These are phyloP conservation scores for Tylopilus rubrobrunneus DNA, from an alignment of 768 basidiomycete species.

Conservation along the genomic window DNA sequence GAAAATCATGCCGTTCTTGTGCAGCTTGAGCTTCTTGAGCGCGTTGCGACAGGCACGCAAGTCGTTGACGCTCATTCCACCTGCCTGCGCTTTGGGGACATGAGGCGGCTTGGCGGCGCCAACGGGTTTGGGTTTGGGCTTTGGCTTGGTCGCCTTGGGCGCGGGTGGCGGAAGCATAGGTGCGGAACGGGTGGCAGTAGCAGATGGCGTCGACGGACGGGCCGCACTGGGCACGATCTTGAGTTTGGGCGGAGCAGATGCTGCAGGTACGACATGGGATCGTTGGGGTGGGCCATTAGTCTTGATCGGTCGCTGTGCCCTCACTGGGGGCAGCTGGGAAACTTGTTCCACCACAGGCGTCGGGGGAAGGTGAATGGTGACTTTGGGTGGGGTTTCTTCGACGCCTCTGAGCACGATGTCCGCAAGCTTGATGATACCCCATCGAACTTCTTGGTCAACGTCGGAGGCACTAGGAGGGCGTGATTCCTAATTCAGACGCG, in stretches of 20 bases:
- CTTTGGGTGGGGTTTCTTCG: constrained; percentile 81
- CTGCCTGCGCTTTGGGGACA: constrained; percentile 65
- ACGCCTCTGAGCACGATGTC: constrained; percentile 82
- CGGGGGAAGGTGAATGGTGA: constrained; percentile 75
- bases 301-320: constrained; percentile 38
- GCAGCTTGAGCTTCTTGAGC: constrained; percentile 71
- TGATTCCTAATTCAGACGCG: neutral
- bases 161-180: constrained; percentile 31
- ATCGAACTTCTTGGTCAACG: constrained; percentile 84
- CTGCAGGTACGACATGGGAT: constrained; percentile 21
- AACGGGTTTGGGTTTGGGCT: constrained; percentile 22
- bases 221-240: constrained; percentile 36
- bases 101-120: constrained; percentile 39
- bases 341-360: constrained; percentile 66
- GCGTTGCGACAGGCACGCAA: constrained; percentile 70
- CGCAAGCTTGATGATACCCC: constrained; percentile 87
- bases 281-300: constrained; percentile 32
- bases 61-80: constrained; percentile 76
- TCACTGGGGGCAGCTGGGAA: constrained; percentile 54
- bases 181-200: constrained; percentile 5
- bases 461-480: constrained; percentile 55
- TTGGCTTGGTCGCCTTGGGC: constrained; percentile 23
- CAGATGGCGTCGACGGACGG: constrained; percentile 18
- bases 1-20: constrained; percentile 75
- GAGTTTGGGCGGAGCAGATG: constrained; percentile 49